Conservation (phyloP, 2,329 filamentous ascomycete species). For the Calonectria honghensis region DNA sequence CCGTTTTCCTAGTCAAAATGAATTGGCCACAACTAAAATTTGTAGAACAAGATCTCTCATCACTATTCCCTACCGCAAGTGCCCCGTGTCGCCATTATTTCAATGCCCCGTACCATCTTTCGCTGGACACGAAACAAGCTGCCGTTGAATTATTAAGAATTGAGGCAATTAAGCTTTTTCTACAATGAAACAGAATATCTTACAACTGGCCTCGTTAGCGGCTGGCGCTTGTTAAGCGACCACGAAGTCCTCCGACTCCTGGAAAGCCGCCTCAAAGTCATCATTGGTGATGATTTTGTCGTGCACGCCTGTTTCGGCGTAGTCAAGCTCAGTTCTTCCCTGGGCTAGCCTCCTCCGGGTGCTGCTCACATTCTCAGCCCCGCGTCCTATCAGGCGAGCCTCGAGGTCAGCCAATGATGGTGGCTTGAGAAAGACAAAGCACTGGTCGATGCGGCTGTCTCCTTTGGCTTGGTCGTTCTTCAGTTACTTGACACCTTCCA, state of each 20-base stretch:
- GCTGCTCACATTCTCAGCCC: neutral
- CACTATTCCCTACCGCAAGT: too few relatives aligned
- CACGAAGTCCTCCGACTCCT: neutral
- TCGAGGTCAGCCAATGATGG: neutral
- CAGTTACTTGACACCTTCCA: neutral
- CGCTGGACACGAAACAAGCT: too few relatives aligned
- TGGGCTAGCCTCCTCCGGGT: neutral
- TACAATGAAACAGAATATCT: too few relatives aligned
- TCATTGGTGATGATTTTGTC: neutral
- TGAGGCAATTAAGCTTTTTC: too few relatives aligned
- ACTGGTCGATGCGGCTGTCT: neutral
- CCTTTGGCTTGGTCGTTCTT: neutral
- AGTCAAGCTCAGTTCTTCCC: neutral
- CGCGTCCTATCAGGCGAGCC: neutral
- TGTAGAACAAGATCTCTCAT: too few relatives aligned
- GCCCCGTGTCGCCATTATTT: too few relatives aligned
- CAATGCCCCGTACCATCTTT: too few relatives aligned
- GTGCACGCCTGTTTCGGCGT: neutral
- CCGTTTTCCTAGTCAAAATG: too few relatives aligned
- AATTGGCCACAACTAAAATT: too few relatives aligned
- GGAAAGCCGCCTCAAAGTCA: neutral
- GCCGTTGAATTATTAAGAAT: too few relatives aligned
- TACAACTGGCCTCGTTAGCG: too few relatives aligned
- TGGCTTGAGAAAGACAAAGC: neutral
- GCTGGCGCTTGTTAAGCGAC: neutral